Base-by-base conservation (phyloP, 371 early-diverging fungal species). In the Zychaea mexicana region DNA sequence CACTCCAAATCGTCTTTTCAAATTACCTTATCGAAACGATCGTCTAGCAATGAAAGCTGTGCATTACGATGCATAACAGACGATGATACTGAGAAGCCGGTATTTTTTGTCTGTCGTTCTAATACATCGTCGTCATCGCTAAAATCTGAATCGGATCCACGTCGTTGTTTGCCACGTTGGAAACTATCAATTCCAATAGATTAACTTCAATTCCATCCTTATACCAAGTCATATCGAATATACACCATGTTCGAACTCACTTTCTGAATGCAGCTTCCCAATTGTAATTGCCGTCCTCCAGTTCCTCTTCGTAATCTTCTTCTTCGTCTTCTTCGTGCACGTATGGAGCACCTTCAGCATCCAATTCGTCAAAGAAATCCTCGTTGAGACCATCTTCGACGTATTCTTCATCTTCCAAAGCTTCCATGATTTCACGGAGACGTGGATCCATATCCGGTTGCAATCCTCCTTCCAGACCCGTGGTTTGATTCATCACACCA, bases 11-110 rank as follows among this genome's bases (percentile, higher is more conserved):
- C 39, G 54, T 6, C 22, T 15, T 31, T 15, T 4, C 21, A n/a
- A n/a, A n/a, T 62, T 52, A 90, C 82, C 71, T 86, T 81, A 68
- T 98, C 98, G 75, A 96, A 98, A 58, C 91, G 91, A 64, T 96
- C 96, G 80, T 98, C 98, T 57, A 98, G 71, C 24, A 94, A 76
- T 6, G 91, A 90, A 52, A 97, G 82, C 66, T 93, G 89, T 31
- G 88, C 84, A 71, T 95, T 96, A 73, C 98, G 90, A 76, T 89
- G 93, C 94, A 96, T 92, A 47, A 91, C 88, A 5, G 96, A 94
- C 15, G 96, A 95, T 1, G 96, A 88, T 88, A 96, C 93, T 8
- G 96, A 95, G 42, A 89, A 86, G 21, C 78, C 77, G 8, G 94
- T 87, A 8, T 70, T 67, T 61, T 65, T 67, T 31, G 85, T 77